phyloP scores from a whole-genome alignment of 2,329 filamentous ascomycete species.

The Fusarium proliferatum region DNA sequence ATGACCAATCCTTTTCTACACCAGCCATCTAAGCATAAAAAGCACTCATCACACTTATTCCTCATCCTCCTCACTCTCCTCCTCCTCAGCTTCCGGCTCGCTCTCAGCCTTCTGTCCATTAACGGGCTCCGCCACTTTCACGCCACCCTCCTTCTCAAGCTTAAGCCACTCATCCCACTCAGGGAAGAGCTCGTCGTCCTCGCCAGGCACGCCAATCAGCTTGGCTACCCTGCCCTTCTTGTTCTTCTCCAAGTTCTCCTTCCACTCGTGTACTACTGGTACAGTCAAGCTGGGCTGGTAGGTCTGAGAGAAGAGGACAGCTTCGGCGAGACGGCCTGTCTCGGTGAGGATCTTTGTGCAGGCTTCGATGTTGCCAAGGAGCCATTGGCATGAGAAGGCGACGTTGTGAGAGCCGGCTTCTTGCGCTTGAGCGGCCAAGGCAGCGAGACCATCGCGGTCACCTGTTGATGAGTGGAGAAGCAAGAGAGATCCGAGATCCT shows the following conservation, averaged over 20 bases:
- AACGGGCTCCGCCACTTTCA: slow-evolving; percentile 34
- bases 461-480: slow-evolving; percentile 89
- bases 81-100: slow-evolving; percentile 39
- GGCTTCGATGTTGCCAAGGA: slow-evolving; percentile 82
- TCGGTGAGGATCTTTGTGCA: slow-evolving; percentile 83
- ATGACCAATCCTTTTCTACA: slow-evolving; percentile 48
- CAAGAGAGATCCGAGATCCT: slow-evolving; percentile 88
- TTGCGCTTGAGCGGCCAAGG: slow-evolving; percentile 79
- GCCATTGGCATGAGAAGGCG: slow-evolving; percentile 91
- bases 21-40: slow-evolving; percentile 45
- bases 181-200: slow-evolving; percentile 90
- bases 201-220: slow-evolving; percentile 82
- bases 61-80: slow-evolving; percentile 43
- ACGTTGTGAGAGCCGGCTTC: slow-evolving; percentile 88
- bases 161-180: slow-evolving; percentile 94
- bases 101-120: slow-evolving; percentile 41
- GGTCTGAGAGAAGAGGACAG: slow-evolving; percentile 91
- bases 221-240: slow-evolving; percentile 89
- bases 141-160: slow-evolving; percentile 78
- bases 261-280: slow-evolving; percentile 81
- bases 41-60: slow-evolving; percentile 37
- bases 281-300: slow-evolving; percentile 86
- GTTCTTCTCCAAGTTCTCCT: slow-evolving; percentile 81
- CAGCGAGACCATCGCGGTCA: slow-evolving; percentile 77
- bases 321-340: slow-evolving; percentile 85